Conservation (phyloP, 331 rosid species). For the Phaseolus coccineus region DNA sequence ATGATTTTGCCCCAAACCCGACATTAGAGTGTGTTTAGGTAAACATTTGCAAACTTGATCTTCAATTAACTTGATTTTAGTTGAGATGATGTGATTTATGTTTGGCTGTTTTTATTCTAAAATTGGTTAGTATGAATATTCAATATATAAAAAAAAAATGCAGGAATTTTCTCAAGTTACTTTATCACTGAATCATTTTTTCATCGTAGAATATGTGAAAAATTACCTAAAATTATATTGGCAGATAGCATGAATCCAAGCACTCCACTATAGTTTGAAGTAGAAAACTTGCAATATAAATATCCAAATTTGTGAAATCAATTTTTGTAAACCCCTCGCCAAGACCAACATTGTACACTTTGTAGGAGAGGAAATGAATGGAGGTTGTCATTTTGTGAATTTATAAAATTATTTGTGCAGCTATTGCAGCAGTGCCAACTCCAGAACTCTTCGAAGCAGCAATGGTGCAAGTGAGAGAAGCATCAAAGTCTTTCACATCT, state of each 20-base stretch:
- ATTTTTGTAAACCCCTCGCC: neutral
- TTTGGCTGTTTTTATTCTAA: too few species aligned
- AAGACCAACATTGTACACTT: neutral
- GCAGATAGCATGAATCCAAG: too few species aligned
- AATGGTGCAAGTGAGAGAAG: constrained; percentile 79
- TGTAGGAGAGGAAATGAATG: neutral
- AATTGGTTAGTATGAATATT: too few species aligned
- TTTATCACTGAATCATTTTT: too few species aligned
- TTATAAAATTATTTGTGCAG: constrained; percentile 38
- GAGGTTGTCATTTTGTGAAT: constrained; percentile 10
- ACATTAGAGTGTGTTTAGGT: too few species aligned
- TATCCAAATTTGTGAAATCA: neutral
- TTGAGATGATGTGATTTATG: neutral
- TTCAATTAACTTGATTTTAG: neutral
- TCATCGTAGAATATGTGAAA: too few species aligned
- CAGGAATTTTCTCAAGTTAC: neutral
- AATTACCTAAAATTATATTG: too few species aligned
- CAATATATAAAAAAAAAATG: neutral
- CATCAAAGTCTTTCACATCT: constrained; percentile 85
- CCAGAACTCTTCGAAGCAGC: constrained; percentile 76
- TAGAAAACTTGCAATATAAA: neutral
- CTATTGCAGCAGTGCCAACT: constrained; percentile 67
- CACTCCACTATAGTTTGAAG: too few species aligned
- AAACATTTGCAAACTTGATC: neutral
- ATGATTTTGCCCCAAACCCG: too few species aligned